Evolutionary conservation across 2,329 filamentous ascomycete species (phyloP).

Genomic region (Neonectria sp.): DNA sequence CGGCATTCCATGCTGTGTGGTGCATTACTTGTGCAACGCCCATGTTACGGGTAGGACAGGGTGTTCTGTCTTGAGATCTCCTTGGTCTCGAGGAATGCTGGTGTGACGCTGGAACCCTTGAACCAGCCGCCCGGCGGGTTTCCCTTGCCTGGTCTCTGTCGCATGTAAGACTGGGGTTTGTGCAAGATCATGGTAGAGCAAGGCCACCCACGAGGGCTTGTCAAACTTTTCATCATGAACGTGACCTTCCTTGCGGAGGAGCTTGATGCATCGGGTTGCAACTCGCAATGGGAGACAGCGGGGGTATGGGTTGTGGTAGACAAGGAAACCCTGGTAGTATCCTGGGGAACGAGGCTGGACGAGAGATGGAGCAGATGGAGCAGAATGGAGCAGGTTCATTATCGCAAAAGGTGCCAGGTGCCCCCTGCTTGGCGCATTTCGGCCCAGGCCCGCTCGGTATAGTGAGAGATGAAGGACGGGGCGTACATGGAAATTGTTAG

Average conservation of each 20-base stretch:
- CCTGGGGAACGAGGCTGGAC: conserved; percentile 42
- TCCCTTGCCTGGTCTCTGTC: neutral
- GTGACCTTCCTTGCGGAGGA: conserved; percentile 14
- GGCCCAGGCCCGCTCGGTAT: neutral
- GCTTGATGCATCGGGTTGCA: conserved; percentile 5
- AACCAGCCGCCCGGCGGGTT: conserved; percentile 5
- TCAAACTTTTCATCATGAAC: conserved; percentile 5
- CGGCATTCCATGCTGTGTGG: conserved; percentile 29
- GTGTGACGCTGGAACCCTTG: conserved; percentile 12
- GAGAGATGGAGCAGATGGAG: conserved; percentile 33
- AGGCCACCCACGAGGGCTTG: neutral
- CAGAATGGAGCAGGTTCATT: conserved; percentile 30
- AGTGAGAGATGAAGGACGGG: conserved; percentile 29
- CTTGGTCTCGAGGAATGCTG: conserved; percentile 23
- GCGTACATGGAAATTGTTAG: conserved; percentile 55
- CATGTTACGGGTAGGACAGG: conserved; percentile 11
- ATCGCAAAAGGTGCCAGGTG: conserved; percentile 8
- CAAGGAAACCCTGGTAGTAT: conserved; percentile 33
- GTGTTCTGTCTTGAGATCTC: conserved; percentile 7
- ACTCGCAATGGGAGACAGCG: conserved; percentile 19
- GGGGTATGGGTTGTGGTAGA: conserved; percentile 13
- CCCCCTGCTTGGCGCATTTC: conserved; percentile 32
- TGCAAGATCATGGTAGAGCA: conserved; percentile 13
- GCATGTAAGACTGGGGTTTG: conserved; percentile 23
- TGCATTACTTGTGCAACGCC: conserved; percentile 23